phyloP scores from a whole-genome alignment of 1,139 yeast genomes.

The Geotrichum australiense region DNA sequence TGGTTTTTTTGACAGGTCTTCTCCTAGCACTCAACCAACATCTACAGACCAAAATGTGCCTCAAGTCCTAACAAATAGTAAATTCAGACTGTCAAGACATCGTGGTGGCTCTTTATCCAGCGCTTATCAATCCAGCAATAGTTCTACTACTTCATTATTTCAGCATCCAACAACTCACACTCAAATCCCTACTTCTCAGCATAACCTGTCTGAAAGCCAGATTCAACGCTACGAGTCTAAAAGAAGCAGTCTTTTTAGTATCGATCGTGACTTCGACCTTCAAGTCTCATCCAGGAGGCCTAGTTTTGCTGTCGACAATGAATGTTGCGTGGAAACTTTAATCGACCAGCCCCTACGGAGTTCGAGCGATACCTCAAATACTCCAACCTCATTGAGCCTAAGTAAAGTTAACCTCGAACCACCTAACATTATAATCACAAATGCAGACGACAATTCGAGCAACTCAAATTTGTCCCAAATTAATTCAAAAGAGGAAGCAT shows the following conservation, averaged over 20 bases:
- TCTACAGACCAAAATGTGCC: not conserved
- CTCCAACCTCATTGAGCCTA: slow-evolving; percentile 10
- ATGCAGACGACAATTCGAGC: too few species aligned
- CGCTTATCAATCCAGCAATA: slow-evolving; percentile 4
- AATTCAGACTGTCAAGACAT: slow-evolving; percentile 1
- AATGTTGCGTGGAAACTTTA: slow-evolving; percentile 1
- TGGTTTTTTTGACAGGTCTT: slow-evolving; percentile 1
- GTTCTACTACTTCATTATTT: not conserved
- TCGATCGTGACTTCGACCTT: not conserved
- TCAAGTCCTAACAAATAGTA: slow-evolving; percentile 1
- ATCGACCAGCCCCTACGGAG: slow-evolving; percentile 6
- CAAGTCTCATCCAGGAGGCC: not conserved
- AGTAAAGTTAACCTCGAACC: slow-evolving; percentile 4
- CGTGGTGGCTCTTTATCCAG: slow-evolving; percentile 1
- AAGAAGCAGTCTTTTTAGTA: not conserved
- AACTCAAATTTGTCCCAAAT: too few species aligned
- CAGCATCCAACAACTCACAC: not conserved
- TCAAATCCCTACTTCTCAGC: too few species aligned
- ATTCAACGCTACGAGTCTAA: not conserved
- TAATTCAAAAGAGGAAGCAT: too few species aligned
- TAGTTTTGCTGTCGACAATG: slow-evolving; percentile 1
- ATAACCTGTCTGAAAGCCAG: not conserved
- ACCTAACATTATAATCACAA: not conserved
- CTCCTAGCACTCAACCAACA: slow-evolving; percentile 2
- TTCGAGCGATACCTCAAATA: slow-evolving; percentile 6